Base-by-base conservation (phyloP, 202 grass and related monocot species). In the Carex sylvatica region DNA sequence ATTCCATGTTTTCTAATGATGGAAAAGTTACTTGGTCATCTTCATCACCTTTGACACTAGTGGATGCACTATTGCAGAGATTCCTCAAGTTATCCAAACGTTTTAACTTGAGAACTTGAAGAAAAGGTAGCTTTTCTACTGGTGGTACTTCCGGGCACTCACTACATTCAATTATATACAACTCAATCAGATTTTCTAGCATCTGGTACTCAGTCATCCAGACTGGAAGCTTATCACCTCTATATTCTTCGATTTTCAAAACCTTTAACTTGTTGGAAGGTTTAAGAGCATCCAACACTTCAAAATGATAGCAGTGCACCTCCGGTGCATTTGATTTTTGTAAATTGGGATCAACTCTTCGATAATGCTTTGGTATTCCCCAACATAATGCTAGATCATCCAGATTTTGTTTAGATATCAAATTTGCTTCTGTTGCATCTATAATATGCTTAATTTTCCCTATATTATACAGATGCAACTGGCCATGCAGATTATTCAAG, bases 231-330 rank as follows among this genome's bases (percentile, higher is more conserved):
- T 2, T 9, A n/a, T 35, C 46, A 23, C 66, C 6, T n/a, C 20
- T n/a, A 4, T 86, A 91, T 4, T n/a, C 4, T 1, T 0, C 0
- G 56, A 88, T 53, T 5, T 0, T 0, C 60, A 91, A 26, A 2
- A 65, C 61, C 53, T 84, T 23, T 35, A 88, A 14, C 0, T 18
- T 30, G 2, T 0, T 49, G 79, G 60, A 52, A 19, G 89, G 83
- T 78, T 78, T 30, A 5, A 88, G 83, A 76, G 86, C 65, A 13
- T 84, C 8, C 55, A 91, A 52, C 38, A 91, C 65, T 38, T 78
- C 61, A 47, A 42, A 26, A 2, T 46, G 26, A 14, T 53, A 11
- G 6, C 36, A 20, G 1, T 15, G 3, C 60, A 61, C 58, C 16
- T 1, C 15, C 0, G 4, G 13, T 9, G 11, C 0, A 24, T 22